Percentiles rank a stretch among this genome's conserved stretches.
Conservation (phyloP, 805 yeast genomes). For the Candida ficus region DNA sequence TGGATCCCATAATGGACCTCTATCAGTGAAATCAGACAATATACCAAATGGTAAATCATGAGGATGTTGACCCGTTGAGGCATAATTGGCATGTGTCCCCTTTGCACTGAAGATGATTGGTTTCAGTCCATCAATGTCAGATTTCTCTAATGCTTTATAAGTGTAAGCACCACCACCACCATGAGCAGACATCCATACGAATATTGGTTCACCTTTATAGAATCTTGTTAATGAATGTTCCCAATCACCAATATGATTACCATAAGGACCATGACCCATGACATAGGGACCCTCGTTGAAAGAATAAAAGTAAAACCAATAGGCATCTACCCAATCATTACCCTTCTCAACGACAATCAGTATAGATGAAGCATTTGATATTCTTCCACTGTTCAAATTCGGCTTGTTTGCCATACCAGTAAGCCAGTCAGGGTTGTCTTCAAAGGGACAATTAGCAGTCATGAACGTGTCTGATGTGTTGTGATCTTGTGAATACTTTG, state of each 20-base stretch:
- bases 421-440: conserved; percentile 76
- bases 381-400: conserved; percentile 62
- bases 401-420: conserved; percentile 71
- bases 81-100: conserved; percentile 97
- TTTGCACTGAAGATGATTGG: conserved; percentile 88
- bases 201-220: conserved; percentile 70
- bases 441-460: conserved; percentile 68
- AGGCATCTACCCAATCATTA: conserved; percentile 91
- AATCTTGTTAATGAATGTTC: conserved; percentile 89
- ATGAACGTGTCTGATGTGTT: conserved; percentile 41
- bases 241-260: conserved; percentile 98
- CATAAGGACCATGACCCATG: conserved; percentile 97
- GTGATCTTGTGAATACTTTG: conserved; percentile 24
- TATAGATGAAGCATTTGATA: conserved; percentile 73
- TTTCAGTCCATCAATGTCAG: conserved; percentile 29
- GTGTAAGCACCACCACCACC: conserved; percentile 93
- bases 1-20: conserved; percentile 97
- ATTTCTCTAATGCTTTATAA: conserved; percentile 63
- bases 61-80: conserved; percentile 92
- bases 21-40: conserved; percentile 86
- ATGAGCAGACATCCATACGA: conserved; percentile 96
- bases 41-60: conserved; percentile 94
- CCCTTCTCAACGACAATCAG: conserved; percentile 87
- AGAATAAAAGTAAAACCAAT: conserved; percentile 93
- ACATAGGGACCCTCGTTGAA: conserved; percentile 95